Evolutionary conservation across 2,329 filamentous ascomycete genomes (phyloP), one percentile per base, ranked within the genome.

Genomic region (Aschersonia sp.): DNA sequence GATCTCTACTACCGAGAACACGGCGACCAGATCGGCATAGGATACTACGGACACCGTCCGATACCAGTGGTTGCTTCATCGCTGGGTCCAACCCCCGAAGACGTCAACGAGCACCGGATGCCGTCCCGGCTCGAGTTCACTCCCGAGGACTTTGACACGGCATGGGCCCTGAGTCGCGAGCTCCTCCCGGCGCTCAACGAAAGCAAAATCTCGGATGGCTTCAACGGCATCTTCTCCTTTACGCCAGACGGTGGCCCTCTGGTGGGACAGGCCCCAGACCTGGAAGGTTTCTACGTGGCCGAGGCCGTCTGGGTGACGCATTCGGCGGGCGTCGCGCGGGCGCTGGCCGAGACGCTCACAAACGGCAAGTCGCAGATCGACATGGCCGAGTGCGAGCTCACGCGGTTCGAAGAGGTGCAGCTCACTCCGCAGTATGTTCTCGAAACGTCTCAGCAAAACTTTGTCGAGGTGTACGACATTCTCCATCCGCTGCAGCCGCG

Each of bases 281-380:
- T 82, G 0, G 73, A 80, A 43, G 75, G 75, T 10, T 81, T 82
- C 60, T 81, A 70, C 53, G 75, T 82, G 1, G 78, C 78, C 0
- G 78, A 82, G 54, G 78, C 78, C 5, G 76, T 82, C 0, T 82
- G 78, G 78, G 78, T 81, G 1, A 82, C 78, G 14, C 78, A 82
- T 52, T 81, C 77, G 0, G 77, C 76, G 0, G 78, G 78, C 30
- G 73, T 81, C 2, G 78, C 78, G 7, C 71, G 75, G 30, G 76
- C 78, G 0, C 56, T 82, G 1, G 78, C 78, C 0, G 69, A 82
- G 55, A 55, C 77, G 0, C 61, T 82, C 30, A 81, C 77, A 0
- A 67, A 66, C 1, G 78, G 77, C 3, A 65, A 64, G 30, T 77
- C 77, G 0, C 59, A 67, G 5, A 67, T 79, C 35, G 77, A 81